Evolutionary conservation across 768 basidiomycete species (phyloP).

Genomic region (Macrolepiota dolichaula): DNA sequence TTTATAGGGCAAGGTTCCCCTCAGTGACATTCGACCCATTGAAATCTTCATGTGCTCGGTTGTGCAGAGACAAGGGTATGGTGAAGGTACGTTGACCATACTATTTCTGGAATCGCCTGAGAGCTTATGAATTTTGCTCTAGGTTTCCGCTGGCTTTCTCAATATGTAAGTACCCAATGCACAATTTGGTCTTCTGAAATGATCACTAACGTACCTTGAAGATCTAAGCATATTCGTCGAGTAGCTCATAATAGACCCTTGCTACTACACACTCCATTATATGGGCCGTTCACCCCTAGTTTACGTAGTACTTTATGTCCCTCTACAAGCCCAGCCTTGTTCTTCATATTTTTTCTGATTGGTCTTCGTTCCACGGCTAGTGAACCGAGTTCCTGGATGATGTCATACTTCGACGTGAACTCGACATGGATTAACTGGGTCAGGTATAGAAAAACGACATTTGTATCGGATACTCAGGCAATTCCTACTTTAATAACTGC

Average conservation of each 20-base stretch:
- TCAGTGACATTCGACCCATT: slow-evolving; percentile 95
- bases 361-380: neutral
- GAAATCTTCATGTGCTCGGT: slow-evolving; percentile 99
- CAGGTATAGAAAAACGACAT: neutral
- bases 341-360: neutral
- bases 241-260: slow-evolving; percentile 3
- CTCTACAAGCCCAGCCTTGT: neutral
- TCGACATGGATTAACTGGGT: neutral
- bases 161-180: slow-evolving; percentile 69
- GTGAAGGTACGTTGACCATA: slow-evolving; percentile 63
- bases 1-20: slow-evolving; percentile 88
- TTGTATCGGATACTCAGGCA: neutral
- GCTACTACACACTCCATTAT: slow-evolving; percentile 9
- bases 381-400: neutral
- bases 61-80: slow-evolving; percentile 97
- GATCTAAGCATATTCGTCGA: slow-evolving; percentile 30
- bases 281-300: slow-evolving; percentile 9
- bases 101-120: neutral
- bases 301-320: slow-evolving; percentile 10
- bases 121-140: slow-evolving; percentile 5
- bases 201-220: slow-evolving; percentile 16
- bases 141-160: slow-evolving; percentile 95
- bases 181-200: neutral
- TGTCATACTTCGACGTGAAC: neutral
- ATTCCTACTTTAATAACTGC: slow-evolving; percentile 34